Evolutionary conservation across 345 rosid species (phyloP).

Genomic region (Corchorus capsularis): DNA sequence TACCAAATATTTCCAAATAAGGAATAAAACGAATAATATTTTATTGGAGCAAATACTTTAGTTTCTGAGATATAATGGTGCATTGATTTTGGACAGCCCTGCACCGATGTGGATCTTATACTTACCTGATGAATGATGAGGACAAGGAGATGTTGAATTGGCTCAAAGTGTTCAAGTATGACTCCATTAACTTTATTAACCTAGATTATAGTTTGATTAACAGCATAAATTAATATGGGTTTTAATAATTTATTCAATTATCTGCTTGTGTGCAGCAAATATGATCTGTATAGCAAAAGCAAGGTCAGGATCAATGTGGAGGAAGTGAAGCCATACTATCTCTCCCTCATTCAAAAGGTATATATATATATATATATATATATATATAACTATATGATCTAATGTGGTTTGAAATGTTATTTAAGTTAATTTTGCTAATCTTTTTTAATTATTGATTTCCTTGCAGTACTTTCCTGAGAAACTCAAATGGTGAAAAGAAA

Average conservation of each 20-base stretch:
- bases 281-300: conserved; percentile 67
- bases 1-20: not conserved
- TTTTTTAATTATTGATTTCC: not conserved
- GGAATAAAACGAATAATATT: too few relatives aligned
- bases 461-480: not conserved
- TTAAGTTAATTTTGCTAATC: not conserved
- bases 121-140: conserved; percentile 57
- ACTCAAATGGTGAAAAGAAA: not conserved
- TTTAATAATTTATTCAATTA: not conserved
- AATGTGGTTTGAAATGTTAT: not conserved
- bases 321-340: conserved; percentile 59
- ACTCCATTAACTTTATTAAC: not conserved
- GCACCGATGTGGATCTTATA: conserved; percentile 51
- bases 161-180: conserved; percentile 68
- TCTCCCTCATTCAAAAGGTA: conserved; percentile 57
- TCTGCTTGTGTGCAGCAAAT: conserved; percentile 41
- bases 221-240: too few relatives aligned
- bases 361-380: conserved; percentile 3
- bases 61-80: not conserved
- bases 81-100: conserved; percentile 39
- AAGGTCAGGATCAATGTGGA: conserved; percentile 57
- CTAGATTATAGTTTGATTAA: not conserved
- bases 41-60: not conserved
- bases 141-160: conserved; percentile 55
- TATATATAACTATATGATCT: not conserved